phyloP scores from a whole-genome alignment of 2,329 filamentous ascomycete species.

The Pseudocercospora cruenta region DNA sequence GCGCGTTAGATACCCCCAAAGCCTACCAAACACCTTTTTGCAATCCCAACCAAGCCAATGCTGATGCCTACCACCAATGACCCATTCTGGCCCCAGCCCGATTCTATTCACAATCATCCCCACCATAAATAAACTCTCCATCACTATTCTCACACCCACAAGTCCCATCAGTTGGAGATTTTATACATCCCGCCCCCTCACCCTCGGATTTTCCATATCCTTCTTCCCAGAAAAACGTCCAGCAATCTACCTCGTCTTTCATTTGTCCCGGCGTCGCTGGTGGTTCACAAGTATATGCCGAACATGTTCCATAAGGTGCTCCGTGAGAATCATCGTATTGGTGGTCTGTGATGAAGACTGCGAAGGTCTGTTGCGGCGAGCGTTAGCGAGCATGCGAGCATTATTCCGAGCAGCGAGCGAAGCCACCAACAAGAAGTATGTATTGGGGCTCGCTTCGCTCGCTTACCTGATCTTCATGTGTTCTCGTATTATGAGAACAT shows the following conservation, averaged over 20 bases:
- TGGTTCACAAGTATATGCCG: constrained; percentile 46
- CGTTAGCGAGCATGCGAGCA: not conserved
- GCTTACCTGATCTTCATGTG: constrained; percentile 31
- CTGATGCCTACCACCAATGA: no score
- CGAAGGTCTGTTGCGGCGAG: constrained; percentile 40
- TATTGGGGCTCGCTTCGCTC: no score
- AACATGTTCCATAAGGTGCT: constrained; percentile 50
- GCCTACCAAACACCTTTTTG: not conserved
- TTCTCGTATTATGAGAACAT: constrained; percentile 48
- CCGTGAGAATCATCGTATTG: constrained; percentile 50
- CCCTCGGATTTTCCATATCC: constrained; percentile 37
- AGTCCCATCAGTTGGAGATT: constrained; percentile 42
- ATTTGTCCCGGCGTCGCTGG: constrained; percentile 38
- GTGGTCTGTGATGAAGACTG: constrained; percentile 50
- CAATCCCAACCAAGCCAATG: no score
- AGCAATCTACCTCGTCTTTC: constrained; percentile 41
- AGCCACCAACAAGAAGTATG: no score
- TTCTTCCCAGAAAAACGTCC: constrained; percentile 45
- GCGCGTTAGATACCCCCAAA: not conserved
- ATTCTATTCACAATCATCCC: constrained; percentile 14
- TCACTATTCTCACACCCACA: constrained; percentile 50
- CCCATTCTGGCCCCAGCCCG: no score
- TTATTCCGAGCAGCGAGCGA: no score
- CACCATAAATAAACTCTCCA: constrained; percentile 43
- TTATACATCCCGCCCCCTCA: constrained; percentile 45